Evolutionary conservation across 2,329 filamentous ascomycete genomes (phyloP), one percentile per base, ranked within the genome.

Genomic region (Diplodia seriata): DNA sequence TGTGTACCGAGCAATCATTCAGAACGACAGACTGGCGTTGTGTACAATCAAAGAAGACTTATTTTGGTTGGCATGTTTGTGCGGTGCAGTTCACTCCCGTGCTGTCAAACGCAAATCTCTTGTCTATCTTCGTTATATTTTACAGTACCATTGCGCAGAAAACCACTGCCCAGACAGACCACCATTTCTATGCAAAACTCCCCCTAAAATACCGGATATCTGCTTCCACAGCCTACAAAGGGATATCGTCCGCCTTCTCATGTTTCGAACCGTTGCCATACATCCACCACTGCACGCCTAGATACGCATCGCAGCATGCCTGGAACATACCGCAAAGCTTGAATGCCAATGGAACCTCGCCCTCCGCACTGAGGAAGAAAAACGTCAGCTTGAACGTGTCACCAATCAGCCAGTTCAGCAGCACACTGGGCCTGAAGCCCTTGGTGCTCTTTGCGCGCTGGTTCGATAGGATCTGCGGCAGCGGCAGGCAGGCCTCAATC

Each of bases 251-350:
- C 6, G 31, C 47, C 31, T 67, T 61, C 15, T 40, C 65, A 14
- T 38, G 57, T 20, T 70, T 70, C 0, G 72, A 71, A 5, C 76
- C 75, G 70, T 78, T 75, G 0, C 76, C 72, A 74, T 74, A 78
- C 11, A 73, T 68, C 18, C 74, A 85, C 78, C 92, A 94, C 77
- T 95, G 92, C 18, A 90, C 77, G 1, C 91, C 92, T 55, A 95
- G 83, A 70, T 91, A 89, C 59, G 84, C 80, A 80, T 96, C 92
- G 79, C 92, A 94, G 26, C 81, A 82, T 23, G 91, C 90, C 82
- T 95, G 92, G 79, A 95, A 93, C 67, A 93, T 84, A 71, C 91
- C 92, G 75, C 91, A 94, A 23, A 92, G 80, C 82, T 94, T 94
- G 80, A 95, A 96, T 1, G 90, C 88, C 85, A 86, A 85, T 0